These are phyloP conservation scores for Fistulinella prunicolor DNA, from an alignment of 768 basidiomycete species.

Conservation along the genomic window DNA sequence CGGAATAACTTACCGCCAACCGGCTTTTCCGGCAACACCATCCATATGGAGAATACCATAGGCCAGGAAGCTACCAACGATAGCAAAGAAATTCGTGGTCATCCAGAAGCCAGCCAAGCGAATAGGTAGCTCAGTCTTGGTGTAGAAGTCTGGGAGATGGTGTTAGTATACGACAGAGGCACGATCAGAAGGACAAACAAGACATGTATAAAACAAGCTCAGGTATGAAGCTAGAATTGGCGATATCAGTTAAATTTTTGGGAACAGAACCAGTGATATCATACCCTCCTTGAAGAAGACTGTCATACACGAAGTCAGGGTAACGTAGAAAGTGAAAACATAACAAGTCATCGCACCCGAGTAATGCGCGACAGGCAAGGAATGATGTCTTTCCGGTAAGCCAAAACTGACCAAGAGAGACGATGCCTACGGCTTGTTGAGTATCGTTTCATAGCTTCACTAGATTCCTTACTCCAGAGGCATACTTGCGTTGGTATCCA, in stretches of 20 bases:
- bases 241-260: not conserved
- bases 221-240: constrained; percentile 44
- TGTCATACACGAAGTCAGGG: constrained; percentile 1
- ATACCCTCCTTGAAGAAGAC: constrained; percentile 47
- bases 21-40: constrained; percentile 9
- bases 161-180: no score
- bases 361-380: constrained; percentile 45
- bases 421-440: constrained; percentile 27
- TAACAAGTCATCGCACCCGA: constrained; percentile 34
- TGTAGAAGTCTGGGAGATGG: constrained; percentile 42
- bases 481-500: constrained; percentile 63
- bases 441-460: not conserved
- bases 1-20: constrained; percentile 22
- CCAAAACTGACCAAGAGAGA: constrained; percentile 54
- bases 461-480: constrained; percentile 39
- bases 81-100: constrained; percentile 51
- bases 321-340: not conserved
- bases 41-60: constrained; percentile 50
- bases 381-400: constrained; percentile 53
- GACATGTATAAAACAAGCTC: constrained; percentile 62
- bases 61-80: constrained; percentile 61
- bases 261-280: not conserved
- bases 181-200: constrained; percentile 42
- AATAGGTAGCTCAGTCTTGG: constrained; percentile 47
- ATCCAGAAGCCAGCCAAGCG: constrained; percentile 72